Conservation (phyloP, 75 land plant species). For the Gnetum montanum region DNA sequence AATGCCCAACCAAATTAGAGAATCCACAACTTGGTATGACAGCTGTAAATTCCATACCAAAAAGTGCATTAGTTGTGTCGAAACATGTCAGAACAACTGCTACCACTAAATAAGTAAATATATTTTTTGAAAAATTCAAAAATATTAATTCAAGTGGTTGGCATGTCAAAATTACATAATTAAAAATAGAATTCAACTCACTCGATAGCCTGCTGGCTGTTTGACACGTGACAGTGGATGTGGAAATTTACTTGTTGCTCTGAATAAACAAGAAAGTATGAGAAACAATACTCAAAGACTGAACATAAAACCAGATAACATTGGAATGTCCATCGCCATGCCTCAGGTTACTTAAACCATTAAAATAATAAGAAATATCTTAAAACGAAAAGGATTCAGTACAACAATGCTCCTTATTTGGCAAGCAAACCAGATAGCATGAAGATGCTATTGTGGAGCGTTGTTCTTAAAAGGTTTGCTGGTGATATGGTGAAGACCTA, state of each 20-base stretch:
- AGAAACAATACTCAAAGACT: too few species aligned
- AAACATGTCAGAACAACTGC: background rate
- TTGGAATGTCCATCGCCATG: background rate
- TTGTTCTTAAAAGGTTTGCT: too few species aligned
- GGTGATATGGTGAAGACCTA: too few species aligned
- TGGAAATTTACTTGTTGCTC: conserved; percentile 97
- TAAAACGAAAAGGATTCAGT: too few species aligned
- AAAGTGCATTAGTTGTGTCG: background rate
- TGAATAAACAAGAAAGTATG: too few species aligned
- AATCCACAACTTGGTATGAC: conserved; percentile 97
- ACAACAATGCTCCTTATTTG: too few species aligned
- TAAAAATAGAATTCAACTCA: conserved; percentile 22
- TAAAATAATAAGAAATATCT: background rate
- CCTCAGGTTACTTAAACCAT: background rate
- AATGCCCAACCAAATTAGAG: conserved; percentile 94
- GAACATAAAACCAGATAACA: too few species aligned
- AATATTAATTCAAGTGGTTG: too few species aligned
- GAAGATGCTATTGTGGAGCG: too few species aligned
- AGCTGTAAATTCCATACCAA: conserved; percentile 55
- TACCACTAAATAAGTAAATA: background rate
- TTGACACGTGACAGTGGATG: conserved; percentile 91
- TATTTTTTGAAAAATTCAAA: background rate
- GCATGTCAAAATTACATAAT: too few species aligned
- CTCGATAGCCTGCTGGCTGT: conserved; percentile 77
- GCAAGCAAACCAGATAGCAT: too few species aligned